Evolutionary conservation across 805 yeast genomes (phyloP).

Genomic region (Schizosaccharomyces osmophilus): DNA sequence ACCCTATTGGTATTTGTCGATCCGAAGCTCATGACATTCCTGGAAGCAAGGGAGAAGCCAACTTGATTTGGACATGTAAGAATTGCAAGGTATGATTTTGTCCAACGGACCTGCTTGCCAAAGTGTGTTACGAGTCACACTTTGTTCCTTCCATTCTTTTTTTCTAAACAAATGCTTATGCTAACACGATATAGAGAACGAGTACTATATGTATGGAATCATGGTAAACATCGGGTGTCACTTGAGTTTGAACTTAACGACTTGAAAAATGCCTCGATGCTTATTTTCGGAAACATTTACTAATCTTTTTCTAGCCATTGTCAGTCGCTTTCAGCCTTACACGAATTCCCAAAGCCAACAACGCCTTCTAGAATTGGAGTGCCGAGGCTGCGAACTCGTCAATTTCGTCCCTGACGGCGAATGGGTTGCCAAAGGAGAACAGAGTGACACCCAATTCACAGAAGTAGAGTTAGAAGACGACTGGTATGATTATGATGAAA

Average conservation of each 20-base stretch:
- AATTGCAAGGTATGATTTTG: conserved; percentile 19
- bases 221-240: no score
- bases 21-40: conserved; percentile 17
- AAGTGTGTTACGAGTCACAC: no score
- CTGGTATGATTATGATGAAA: conserved; percentile 90
- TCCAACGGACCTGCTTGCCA: no score
- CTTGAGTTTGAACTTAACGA: no score
- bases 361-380: conserved; percentile 42
- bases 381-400: conserved; percentile 58
- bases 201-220: not conserved
- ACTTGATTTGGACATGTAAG: conserved; percentile 53
- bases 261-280: no score
- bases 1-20: conserved; percentile 13
- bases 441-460: conserved; percentile 25
- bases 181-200: conserved; percentile 6
- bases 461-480: conserved; percentile 62
- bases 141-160: no score
- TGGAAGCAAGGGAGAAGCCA: conserved; percentile 64
- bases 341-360: conserved; percentile 20
- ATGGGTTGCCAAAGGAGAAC: conserved; percentile 31
- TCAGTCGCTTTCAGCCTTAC: conserved; percentile 11
- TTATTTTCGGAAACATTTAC: no score
- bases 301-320: conserved; percentile 9
- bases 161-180: no score
- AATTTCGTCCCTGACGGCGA: conserved; percentile 45